A percentile compares a stretch with the other conserved stretches of the same genome.
Evolutionary conservation across 2,329 filamentous ascomycete genomes (phyloP).

Genomic region (Phyllosticta citrichinensis): DNA sequence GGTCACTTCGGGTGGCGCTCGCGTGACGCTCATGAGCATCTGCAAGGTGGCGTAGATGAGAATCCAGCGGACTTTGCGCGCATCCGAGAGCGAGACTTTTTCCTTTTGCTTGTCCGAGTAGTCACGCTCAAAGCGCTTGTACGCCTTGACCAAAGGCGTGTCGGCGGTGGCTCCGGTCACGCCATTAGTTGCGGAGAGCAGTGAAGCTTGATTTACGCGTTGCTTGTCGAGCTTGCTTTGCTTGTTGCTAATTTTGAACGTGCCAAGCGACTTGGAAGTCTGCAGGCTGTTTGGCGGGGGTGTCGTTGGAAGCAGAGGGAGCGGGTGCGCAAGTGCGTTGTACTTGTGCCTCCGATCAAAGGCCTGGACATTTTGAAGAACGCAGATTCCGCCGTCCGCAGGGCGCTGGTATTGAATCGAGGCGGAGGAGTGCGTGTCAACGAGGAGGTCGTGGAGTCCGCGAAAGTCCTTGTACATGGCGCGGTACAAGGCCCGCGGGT

Average conservation of each 20-base stretch:
- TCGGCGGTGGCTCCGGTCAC: conserved; percentile 25
- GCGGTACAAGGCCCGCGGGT: conserved; percentile 48
- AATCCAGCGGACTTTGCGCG: conserved; percentile 69
- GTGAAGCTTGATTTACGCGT: conserved; percentile 8
- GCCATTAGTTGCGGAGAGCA: conserved; percentile 40
- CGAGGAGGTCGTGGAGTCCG: conserved; percentile 60
- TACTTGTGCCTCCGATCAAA: conserved; percentile 57
- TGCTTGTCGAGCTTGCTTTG: conserved; percentile 35
- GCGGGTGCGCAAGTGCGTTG: conserved; percentile 49
- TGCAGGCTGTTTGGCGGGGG: conserved; percentile 15
- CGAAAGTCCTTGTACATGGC: conserved; percentile 61
- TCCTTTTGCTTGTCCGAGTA: conserved; percentile 38
- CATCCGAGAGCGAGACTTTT: conserved; percentile 53
- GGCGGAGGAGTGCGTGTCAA: conserved; percentile 48
- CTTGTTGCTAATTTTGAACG: conserved; percentile 23
- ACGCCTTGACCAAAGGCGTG: conserved; percentile 53
- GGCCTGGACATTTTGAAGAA: conserved; percentile 54
- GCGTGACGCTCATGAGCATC: conserved; percentile 55
- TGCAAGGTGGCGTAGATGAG: conserved; percentile 65
- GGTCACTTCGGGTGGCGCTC: conserved; percentile 51
- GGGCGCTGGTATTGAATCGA: conserved; percentile 42
- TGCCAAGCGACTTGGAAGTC: conserved; percentile 25
- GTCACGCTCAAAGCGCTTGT: conserved; percentile 59
- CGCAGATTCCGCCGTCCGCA: conserved; percentile 58
- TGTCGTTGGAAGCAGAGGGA: conserved; percentile 55